A percentile compares a stretch with the other conserved stretches of the same genome.
phyloP scores from a whole-genome alignment of 2,329 filamentous ascomycete genomes.

The Paecilomyces dactylethromorphus region DNA sequence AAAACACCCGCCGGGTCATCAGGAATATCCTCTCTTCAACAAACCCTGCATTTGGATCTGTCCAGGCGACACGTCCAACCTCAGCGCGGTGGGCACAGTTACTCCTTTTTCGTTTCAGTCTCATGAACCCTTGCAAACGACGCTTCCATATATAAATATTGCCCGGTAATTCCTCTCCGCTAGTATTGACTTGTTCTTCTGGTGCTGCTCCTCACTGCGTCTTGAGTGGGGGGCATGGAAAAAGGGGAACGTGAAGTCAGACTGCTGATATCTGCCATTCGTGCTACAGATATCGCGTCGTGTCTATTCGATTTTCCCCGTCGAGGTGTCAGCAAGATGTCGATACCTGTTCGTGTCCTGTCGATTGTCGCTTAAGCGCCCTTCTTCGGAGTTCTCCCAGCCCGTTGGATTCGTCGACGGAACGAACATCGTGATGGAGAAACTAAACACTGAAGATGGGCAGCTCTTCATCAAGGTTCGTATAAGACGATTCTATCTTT shows the following conservation, averaged over 20 bases:
- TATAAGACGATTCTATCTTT: constrained; percentile 1
- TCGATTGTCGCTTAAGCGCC: constrained; percentile 26
- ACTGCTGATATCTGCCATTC: constrained; percentile 11
- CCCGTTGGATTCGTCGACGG: constrained; percentile 21
- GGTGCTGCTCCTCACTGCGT: background rate
- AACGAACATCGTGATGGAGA: constrained; percentile 37
- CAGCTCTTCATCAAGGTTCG: constrained; percentile 44
- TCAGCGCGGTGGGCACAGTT: background rate
- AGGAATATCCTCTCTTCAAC: constrained; percentile 9
- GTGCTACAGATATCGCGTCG: constrained; percentile 9
- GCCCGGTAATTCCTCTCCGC: background rate
- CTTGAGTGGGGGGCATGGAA: background rate
- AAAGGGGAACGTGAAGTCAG: constrained; percentile 3
- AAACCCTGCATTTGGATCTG: constrained; percentile 10
- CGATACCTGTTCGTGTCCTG: constrained; percentile 18
- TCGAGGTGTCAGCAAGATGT: constrained; percentile 26
- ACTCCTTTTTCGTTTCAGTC: background rate
- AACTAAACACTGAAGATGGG: constrained; percentile 44
- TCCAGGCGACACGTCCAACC: constrained; percentile 14
- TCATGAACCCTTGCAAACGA: background rate
- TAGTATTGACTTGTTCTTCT: background rate
- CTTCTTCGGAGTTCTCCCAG: constrained; percentile 28
- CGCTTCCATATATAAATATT: background rate
- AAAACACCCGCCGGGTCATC: background rate
- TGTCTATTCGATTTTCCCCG: constrained; percentile 6